Percentiles rank a stretch among this genome's conserved stretches.
These are phyloP conservation scores for Stentor coeruleus DNA, from an alignment of 73 alveolate genomes.

Conservation along the genomic window DNA sequence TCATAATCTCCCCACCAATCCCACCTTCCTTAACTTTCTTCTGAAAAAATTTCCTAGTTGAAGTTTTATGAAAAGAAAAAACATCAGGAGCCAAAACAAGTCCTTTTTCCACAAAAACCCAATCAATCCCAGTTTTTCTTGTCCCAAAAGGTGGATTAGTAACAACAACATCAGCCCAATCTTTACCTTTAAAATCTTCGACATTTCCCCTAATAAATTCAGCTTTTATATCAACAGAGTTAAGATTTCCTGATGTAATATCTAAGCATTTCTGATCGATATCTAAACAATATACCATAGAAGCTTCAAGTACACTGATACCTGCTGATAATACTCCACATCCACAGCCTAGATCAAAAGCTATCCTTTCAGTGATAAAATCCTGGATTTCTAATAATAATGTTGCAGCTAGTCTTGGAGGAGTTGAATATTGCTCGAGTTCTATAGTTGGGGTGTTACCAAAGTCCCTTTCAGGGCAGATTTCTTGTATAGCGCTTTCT, in stretches of 20 bases:
- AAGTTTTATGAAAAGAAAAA: conserved; percentile 25
- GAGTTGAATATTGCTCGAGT: conserved; percentile 26
- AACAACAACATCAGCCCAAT: conserved; percentile 7
- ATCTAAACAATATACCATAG: background rate
- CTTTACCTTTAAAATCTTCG: background rate
- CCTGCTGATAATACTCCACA: conserved; percentile 27
- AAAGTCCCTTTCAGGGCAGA: background rate
- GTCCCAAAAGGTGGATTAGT: conserved; percentile 29
- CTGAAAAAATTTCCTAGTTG: conserved; percentile 10
- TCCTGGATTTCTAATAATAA: background rate
- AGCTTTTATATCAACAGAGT: background rate
- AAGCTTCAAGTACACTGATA: background rate
- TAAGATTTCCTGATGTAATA: background rate
- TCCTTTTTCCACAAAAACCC: conserved; percentile 4
- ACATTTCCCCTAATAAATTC: background rate
- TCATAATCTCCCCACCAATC: conserved; percentile 5
- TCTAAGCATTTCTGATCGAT: conserved; percentile 21
- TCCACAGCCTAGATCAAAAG: conserved; percentile 25
- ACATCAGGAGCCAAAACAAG: background rate
- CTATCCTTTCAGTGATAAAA: background rate
- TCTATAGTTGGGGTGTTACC: background rate
- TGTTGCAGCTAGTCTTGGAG: conserved; percentile 17
- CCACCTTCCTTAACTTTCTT: background rate
- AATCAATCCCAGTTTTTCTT: background rate
- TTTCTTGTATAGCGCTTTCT: conserved; percentile 18